Evolutionary conservation across 257 asterid genomes (phyloP), one percentile per base, ranked within the genome.

Genomic region (Voacanga thouarsii): DNA sequence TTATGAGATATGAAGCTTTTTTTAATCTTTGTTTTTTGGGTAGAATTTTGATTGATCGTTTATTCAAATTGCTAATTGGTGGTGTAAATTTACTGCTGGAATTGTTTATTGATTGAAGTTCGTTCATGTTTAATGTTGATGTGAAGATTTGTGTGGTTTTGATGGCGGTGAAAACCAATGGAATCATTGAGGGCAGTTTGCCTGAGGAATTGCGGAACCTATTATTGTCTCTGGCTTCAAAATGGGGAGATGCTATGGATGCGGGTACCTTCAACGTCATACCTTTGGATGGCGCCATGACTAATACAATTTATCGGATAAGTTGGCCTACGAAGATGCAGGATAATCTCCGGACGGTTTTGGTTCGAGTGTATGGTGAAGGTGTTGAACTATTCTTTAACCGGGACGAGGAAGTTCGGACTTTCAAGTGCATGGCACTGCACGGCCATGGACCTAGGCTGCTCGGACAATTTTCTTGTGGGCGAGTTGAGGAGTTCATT

Each of bases 401-500:
- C 53, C 80, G 99, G 59, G 94, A 84, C 1, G 97, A 96, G 12
- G 99, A 96, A 69, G 90, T 96, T 74, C 82, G 79, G 77, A 89
- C 95, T 23, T 93, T 96, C 43, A 85, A 89, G 76, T 79, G 74
- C 72, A 44, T 96, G 39, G 90, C 97, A 21, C 75, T 8, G 72
- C 90, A 76, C 51, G 99, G 98, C 6, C 82, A 88, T 56, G 99
- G 99, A 5, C 99, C 99, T 30, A 83, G 82, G 79, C 92, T 96
- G 78, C 89, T 90, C 1, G 97, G 93, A 41, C 90, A 83, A 45
- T 96, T 89, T 80, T n/a, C 77, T 0, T 84, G 79, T 72, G 99
- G 99, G 12, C 83, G 99, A 76, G 94, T 96, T 63, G 99, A 96
- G 82, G 97, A 96, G 88, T 96, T 93, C 88, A 89, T 96, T 84